A percentile compares a stretch with the other conserved stretches of the same genome.
These are phyloP conservation scores for Jacaranda mimosifolia DNA, from an alignment of 257 asterid species.

Conservation along the genomic window DNA sequence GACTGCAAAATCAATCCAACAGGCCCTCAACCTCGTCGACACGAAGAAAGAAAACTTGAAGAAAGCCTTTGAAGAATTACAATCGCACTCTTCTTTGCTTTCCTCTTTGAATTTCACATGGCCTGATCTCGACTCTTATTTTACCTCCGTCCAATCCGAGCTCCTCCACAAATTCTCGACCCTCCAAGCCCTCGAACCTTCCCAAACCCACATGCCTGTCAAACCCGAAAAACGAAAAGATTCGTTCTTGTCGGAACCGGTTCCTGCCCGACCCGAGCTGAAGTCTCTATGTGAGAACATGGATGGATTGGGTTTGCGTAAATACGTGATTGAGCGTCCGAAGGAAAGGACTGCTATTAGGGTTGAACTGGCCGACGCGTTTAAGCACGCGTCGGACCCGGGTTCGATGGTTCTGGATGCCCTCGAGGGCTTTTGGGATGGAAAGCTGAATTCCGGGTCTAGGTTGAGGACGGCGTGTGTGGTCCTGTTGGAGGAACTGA, in stretches of 20 bases:
- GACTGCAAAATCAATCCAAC: slow-evolving; percentile 44
- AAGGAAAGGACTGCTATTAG: slow-evolving; percentile 57
- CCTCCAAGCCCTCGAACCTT: slow-evolving; percentile 47
- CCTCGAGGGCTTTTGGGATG: slow-evolving; percentile 53
- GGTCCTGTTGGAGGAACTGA: slow-evolving; percentile 65
- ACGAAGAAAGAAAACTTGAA: slow-evolving; percentile 51
- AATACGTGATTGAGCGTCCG: slow-evolving; percentile 56
- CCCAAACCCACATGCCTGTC: slow-evolving; percentile 27
- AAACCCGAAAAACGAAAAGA: slow-evolving; percentile 30
- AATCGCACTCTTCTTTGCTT: slow-evolving; percentile 42
- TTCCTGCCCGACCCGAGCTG: slow-evolving; percentile 60
- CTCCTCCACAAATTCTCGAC: slow-evolving; percentile 49
- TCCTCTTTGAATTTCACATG: slow-evolving; percentile 46
- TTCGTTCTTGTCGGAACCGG: slow-evolving; percentile 30
- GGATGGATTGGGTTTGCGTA: slow-evolving; percentile 63
- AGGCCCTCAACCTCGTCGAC: slow-evolving; percentile 50
- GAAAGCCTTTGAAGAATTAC: slow-evolving; percentile 48
- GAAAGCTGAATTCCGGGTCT: slow-evolving; percentile 26
- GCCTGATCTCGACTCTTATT: slow-evolving; percentile 60
- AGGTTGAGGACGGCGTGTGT: slow-evolving; percentile 54
- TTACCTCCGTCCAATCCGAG: slow-evolving; percentile 53
- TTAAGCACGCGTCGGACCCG: slow-evolving; percentile 63
- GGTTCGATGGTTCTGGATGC: slow-evolving; percentile 61
- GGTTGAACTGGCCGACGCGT: slow-evolving; percentile 65
- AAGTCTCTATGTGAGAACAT: slow-evolving; percentile 56